These are phyloP conservation scores for Letharia lupina DNA, from an alignment of 495 filamentous ascomycete genomes.

Conservation along the genomic window DNA sequence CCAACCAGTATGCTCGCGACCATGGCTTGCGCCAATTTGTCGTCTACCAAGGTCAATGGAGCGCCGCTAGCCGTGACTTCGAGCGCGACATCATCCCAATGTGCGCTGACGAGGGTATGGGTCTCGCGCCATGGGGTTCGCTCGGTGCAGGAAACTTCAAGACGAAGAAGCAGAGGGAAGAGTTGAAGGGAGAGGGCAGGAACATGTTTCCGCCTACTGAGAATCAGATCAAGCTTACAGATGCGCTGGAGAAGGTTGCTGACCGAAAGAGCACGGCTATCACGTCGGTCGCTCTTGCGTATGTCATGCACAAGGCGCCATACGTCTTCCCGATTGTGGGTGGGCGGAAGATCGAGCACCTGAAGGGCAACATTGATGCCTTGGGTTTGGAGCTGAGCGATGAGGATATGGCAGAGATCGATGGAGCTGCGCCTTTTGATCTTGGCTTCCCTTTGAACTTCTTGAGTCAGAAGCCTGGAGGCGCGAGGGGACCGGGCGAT, in stretches of 20 bases:
- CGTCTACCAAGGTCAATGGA: constrained; percentile 62
- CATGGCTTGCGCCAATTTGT: constrained; percentile 56
- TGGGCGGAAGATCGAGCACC: constrained; percentile 53
- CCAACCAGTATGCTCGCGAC: constrained; percentile 58
- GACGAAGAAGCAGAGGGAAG: constrained; percentile 31
- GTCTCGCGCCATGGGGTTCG: constrained; percentile 53
- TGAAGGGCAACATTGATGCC: constrained; percentile 62
- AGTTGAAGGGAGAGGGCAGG: constrained; percentile 24
- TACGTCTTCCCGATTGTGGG: constrained; percentile 71
- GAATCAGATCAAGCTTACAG: constrained; percentile 45
- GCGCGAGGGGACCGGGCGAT: constrained; percentile 35
- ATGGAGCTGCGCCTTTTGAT: constrained; percentile 52
- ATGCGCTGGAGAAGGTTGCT: constrained; percentile 51
- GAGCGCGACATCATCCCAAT: constrained; percentile 67
- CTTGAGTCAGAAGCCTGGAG: constrained; percentile 32
- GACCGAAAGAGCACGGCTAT: constrained; percentile 41
- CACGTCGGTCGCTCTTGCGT: constrained; percentile 51
- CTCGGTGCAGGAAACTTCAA: constrained; percentile 59
- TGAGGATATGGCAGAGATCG: constrained; percentile 59
- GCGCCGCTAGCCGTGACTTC: constrained; percentile 52
- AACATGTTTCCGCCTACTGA: constrained; percentile 29
- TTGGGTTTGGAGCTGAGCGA: constrained; percentile 46
- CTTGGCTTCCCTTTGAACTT: constrained; percentile 53
- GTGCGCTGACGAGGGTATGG: constrained; percentile 61
- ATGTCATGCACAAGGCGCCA: constrained; percentile 65